phyloP scores from a whole-genome alignment of 2,329 filamentous ascomycete genomes.

The Stagonosporopsis tanaceti region DNA sequence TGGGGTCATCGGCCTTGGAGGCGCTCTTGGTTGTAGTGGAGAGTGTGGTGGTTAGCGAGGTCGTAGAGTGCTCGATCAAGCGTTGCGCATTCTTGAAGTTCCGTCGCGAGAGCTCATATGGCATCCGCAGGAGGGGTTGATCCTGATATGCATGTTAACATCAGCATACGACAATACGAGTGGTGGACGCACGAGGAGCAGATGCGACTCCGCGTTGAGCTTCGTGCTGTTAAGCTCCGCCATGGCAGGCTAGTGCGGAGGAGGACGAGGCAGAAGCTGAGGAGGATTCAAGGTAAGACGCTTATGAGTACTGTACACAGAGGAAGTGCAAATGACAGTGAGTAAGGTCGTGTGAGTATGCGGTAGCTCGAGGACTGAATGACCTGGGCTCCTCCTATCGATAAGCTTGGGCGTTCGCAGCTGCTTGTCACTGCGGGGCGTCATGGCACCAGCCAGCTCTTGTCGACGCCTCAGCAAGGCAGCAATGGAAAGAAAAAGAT shows the following conservation, averaged over 20 bases:
- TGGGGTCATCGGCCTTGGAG: constrained; percentile 56
- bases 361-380: constrained; percentile 1
- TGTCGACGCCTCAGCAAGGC: background rate
- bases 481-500: background rate
- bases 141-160: constrained; percentile 65
- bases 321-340: background rate
- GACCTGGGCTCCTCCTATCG: background rate
- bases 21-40: constrained; percentile 67
- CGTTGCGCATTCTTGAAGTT: constrained; percentile 90
- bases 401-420: background rate
- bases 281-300: no score
- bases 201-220: constrained; percentile 77
- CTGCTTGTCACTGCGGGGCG: constrained; percentile 3
- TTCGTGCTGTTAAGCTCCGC: constrained; percentile 64
- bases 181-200: constrained; percentile 69
- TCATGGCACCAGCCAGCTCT: background rate
- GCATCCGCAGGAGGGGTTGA: constrained; percentile 90
- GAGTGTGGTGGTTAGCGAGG: constrained; percentile 66
- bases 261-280: background rate
- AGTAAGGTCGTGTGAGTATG: background rate
- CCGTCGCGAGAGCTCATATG: constrained; percentile 89
- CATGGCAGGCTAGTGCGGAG: constrained; percentile 41
- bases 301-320: background rate
- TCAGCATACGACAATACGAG: background rate
- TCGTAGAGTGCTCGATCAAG: constrained; percentile 75